These are phyloP conservation scores for Olyra latifolia DNA, from an alignment of 176 grass and related monocot species.

Conservation along the genomic window DNA sequence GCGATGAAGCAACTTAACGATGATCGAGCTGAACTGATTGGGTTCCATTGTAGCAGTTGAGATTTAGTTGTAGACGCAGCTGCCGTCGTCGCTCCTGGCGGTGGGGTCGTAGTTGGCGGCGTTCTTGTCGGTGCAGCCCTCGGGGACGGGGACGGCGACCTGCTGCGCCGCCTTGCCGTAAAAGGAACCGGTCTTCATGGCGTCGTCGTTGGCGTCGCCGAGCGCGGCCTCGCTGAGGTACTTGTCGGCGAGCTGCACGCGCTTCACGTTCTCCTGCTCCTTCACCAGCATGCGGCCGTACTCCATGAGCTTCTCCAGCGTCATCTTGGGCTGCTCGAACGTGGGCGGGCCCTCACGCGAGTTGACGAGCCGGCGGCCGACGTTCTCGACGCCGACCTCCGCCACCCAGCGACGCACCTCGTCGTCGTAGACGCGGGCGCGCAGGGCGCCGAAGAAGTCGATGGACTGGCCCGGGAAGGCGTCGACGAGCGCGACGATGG, in stretches of 20 bases:
- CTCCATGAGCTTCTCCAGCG: conserved; percentile 62
- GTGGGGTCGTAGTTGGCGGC: conserved; percentile 72
- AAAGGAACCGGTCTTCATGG: conserved; percentile 63
- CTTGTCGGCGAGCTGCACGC: conserved; percentile 82
- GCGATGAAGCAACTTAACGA: too few relatives aligned
- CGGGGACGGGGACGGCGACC: conserved; percentile 60
- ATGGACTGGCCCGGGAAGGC: conserved; percentile 90
- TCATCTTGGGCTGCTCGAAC: conserved; percentile 80
- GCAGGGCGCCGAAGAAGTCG: conserved; percentile 85
- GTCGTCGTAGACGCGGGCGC: conserved; percentile 82
- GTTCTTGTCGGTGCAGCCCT: conserved; percentile 64
- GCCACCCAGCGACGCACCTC: conserved; percentile 74
- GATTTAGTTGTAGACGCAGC: conserved; percentile 66
- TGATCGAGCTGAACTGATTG: too few relatives aligned
- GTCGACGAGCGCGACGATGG: conserved; percentile 62
- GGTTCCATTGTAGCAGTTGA: too few relatives aligned
- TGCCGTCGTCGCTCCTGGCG: conserved; percentile 83
- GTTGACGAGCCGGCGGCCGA: conserved; percentile 74
- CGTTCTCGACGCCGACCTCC: conserved; percentile 39
- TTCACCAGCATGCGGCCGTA: conserved; percentile 66
- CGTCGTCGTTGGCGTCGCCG: conserved; percentile 65
- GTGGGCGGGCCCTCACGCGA: conserved; percentile 61
- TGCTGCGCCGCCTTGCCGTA: conserved; percentile 70
- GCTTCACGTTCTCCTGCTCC: conserved; percentile 91
- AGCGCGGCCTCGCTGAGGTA: conserved; percentile 76